Percentiles rank a stretch among this genome's conserved stretches.
phyloP scores from a whole-genome alignment of 2,329 filamentous ascomycete species.

The Talaromyces sp. region DNA sequence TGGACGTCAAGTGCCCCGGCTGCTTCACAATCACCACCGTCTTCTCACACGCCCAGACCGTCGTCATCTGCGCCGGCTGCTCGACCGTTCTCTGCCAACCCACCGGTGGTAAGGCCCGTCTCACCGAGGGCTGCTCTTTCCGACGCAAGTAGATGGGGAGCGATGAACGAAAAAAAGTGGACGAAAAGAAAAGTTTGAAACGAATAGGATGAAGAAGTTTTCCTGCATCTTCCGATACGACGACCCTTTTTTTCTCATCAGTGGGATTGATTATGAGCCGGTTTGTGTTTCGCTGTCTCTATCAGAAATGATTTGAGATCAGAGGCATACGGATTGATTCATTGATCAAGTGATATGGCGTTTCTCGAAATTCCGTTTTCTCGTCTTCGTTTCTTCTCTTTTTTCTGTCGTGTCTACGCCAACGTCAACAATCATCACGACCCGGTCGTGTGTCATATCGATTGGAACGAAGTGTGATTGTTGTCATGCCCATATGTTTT shows the following conservation, averaged over 20 bases:
- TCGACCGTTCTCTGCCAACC: conserved; percentile 99
- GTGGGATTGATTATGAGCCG: not conserved
- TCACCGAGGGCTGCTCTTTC: conserved; percentile 99
- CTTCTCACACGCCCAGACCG: conserved; percentile 99
- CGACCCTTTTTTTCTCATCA: conserved; percentile 1
- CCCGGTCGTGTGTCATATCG: conserved; percentile 4
- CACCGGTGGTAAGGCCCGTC: conserved; percentile 96
- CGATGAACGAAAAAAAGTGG: conserved; percentile 19
- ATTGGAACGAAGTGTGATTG: conserved; percentile 5
- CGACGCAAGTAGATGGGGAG: conserved; percentile 80
- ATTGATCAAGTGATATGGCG: not conserved
- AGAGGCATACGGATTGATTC: not conserved
- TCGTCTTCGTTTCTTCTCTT: conserved; percentile 4
- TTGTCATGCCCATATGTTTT: conserved; percentile 2
- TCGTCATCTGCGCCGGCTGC: conserved; percentile 99
- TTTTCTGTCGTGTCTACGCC: not conserved
- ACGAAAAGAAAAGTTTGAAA: conserved; percentile 8
- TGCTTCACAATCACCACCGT: conserved; percentile 99
- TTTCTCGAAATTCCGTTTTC: not conserved
- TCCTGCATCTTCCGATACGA: conserved; percentile 5
- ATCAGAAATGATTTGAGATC: not conserved
- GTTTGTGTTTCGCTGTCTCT: not conserved
- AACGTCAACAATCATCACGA: conserved; percentile 2
- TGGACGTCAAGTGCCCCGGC: conserved; percentile 99
- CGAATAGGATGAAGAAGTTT: conserved; percentile 9